phyloP scores from a whole-genome alignment of 2,329 filamentous ascomycete species.

The Fusarium chaquense region DNA sequence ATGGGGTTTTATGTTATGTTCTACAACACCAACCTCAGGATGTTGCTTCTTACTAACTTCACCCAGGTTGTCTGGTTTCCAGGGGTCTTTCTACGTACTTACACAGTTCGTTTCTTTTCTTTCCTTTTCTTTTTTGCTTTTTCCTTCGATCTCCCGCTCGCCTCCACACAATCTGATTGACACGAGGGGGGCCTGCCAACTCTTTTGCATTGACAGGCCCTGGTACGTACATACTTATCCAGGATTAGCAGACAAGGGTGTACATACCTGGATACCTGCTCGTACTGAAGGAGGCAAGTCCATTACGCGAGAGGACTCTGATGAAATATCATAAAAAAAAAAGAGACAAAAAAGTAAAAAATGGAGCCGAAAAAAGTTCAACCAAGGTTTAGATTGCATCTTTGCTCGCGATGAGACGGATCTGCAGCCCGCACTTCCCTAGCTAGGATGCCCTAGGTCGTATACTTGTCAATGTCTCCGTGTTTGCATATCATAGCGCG shows the following conservation, averaged over 20 bases:
- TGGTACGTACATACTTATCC: constrained; percentile 8
- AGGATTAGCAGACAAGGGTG: constrained; percentile 15
- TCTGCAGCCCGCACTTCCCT: constrained; percentile 30
- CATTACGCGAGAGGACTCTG: constrained; percentile 12
- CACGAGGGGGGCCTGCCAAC: constrained; percentile 28
- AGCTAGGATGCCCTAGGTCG: constrained; percentile 22
- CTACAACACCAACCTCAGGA: neutral
- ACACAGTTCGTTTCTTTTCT: constrained; percentile 35
- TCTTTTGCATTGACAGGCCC: constrained; percentile 24
- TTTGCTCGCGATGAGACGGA: constrained; percentile 38
- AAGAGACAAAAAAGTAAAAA: neutral
- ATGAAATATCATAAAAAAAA: neutral
- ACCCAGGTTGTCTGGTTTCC: constrained; percentile 29
- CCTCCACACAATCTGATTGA: constrained; percentile 37
- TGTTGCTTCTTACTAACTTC: constrained; percentile 7
- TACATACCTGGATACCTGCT: constrained; percentile 7
- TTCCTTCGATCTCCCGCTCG: constrained; percentile 44
- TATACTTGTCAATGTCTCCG: neutral
- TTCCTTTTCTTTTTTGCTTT: constrained; percentile 36
- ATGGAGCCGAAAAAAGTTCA: constrained; percentile 11
- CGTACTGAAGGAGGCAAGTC: constrained; percentile 3
- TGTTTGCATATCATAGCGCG: constrained; percentile 29
- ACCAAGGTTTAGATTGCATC: constrained; percentile 27
- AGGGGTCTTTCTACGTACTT: constrained; percentile 2
- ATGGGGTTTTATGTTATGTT: neutral